Percentiles rank a stretch among this genome's conserved stretches.
Evolutionary conservation across 768 basidiomycete species (phyloP).

Genomic region (Mrakia blollopis): DNA sequence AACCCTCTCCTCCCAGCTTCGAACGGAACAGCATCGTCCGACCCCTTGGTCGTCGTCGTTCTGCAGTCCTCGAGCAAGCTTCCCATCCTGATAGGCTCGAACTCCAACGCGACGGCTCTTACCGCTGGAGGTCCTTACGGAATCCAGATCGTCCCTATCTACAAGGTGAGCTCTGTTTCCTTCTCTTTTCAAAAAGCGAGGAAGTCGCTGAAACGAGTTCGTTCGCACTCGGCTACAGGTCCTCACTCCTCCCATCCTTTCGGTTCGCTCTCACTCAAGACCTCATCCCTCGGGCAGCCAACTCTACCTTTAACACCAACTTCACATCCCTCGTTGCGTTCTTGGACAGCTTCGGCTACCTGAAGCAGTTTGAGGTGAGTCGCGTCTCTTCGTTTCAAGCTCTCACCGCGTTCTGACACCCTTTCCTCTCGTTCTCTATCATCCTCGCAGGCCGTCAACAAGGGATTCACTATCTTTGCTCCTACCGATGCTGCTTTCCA

Average conservation of each 20-base stretch:
- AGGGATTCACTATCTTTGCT: slow-evolving; percentile 11
- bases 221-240: neutral
- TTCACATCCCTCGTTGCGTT: neutral
- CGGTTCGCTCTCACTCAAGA: neutral
- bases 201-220: neutral
- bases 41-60: neutral
- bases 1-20: neutral
- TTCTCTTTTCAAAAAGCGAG: neutral
- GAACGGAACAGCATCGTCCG: neutral
- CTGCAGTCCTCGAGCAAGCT: neutral
- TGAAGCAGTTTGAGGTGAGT: slow-evolving; percentile 2
- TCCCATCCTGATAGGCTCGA: neutral
- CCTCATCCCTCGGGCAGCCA: neutral
- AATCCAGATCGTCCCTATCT: neutral
- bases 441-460: neutral
- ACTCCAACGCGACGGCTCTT: neutral
- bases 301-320: neutral
- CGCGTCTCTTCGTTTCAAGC: neutral
- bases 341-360: neutral
- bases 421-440: neutral
- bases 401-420: neutral
- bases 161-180: neutral
- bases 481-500: slow-evolving; percentile 2
- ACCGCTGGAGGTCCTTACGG: neutral
- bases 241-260: neutral